Percentiles rank a stretch among this genome's conserved stretches.
phyloP scores from a whole-genome alignment of 2,329 filamentous ascomycete species.

The Trichoderma asperellum region DNA sequence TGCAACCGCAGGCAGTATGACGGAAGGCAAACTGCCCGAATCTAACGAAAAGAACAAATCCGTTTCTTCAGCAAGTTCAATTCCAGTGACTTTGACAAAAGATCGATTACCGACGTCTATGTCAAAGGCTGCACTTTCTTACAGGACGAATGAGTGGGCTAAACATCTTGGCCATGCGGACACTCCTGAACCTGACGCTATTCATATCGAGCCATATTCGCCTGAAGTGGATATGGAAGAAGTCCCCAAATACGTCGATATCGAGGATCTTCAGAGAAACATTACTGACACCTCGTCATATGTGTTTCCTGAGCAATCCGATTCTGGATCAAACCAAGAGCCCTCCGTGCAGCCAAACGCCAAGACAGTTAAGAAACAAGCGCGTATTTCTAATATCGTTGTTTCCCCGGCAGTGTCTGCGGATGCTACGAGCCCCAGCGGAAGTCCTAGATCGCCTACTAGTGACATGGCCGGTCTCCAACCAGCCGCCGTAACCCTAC shows the following conservation, averaged over 20 bases:
- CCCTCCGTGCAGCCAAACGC: conserved; percentile 30
- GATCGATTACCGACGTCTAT: conserved; percentile 70
- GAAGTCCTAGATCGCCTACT: conserved; percentile 34
- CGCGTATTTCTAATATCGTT: neutral
- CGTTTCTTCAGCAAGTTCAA: conserved; percentile 48
- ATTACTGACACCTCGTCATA: conserved; percentile 52
- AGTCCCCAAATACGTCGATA: conserved; percentile 61
- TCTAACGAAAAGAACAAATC: conserved; percentile 47
- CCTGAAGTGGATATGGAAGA: conserved; percentile 46
- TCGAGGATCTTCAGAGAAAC: conserved; percentile 68
- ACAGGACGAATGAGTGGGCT: conserved; percentile 94
- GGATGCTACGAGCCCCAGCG: conserved; percentile 25
- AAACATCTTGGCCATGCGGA: conserved; percentile 85
- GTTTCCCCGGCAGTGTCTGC: neutral
- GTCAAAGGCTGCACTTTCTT: conserved; percentile 78
- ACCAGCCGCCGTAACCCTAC: conserved; percentile 33
- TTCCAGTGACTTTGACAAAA: conserved; percentile 56
- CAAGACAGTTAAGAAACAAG: conserved; percentile 25
- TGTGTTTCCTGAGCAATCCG: conserved; percentile 38
- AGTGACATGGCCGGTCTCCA: conserved; percentile 31
- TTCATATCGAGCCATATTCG: conserved; percentile 52
- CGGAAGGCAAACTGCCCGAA: conserved; percentile 27
- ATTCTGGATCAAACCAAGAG: conserved; percentile 37
- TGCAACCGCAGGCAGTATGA: neutral
- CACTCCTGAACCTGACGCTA: conserved; percentile 65